Evolutionary conservation across 768 basidiomycete species (phyloP).

Genomic region (Suillus cothurnatus): DNA sequence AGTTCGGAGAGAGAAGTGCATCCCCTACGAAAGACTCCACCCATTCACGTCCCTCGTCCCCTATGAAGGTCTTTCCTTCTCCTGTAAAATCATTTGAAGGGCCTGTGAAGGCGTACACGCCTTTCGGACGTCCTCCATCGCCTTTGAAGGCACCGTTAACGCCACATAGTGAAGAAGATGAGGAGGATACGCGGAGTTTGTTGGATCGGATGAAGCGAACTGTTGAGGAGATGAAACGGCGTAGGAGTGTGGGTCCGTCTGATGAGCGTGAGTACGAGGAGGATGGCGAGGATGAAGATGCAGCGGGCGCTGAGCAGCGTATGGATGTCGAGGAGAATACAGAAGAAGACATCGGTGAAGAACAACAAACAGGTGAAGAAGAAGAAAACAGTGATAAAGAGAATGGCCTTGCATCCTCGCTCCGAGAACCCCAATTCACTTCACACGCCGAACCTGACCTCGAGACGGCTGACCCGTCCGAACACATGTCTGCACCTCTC

Average conservation of each 20-base stretch:
- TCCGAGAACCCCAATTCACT: neutral
- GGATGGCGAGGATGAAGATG: conserved; percentile 47
- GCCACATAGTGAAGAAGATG: conserved; percentile 24
- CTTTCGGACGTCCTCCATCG: conserved; percentile 3
- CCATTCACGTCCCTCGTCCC: neutral
- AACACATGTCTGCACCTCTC: conserved; percentile 13
- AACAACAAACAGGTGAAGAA: neutral
- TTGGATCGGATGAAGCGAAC: conserved; percentile 40
- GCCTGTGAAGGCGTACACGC: neutral
- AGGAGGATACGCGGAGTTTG: conserved; percentile 36
- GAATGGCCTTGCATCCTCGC: conserved; percentile 8
- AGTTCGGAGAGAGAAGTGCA: neutral
- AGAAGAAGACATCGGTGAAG: conserved; percentile 14
- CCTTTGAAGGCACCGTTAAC: conserved; percentile 12
- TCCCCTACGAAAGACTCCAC: conserved; percentile 13
- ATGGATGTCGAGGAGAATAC: conserved; percentile 42
- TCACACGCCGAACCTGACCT: neutral
- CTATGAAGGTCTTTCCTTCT: conserved; percentile 7
- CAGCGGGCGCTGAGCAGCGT: conserved; percentile 28
- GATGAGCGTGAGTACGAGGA: conserved; percentile 31
- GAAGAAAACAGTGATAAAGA: conserved; percentile 16
- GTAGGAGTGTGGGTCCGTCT: conserved; percentile 22
- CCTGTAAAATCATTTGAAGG: conserved; percentile 3
- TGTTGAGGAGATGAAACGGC: conserved; percentile 38
- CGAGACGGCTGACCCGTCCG: conserved; percentile 15